Conservation (phyloP, 1,284 basidiomycete species). For the Moniliophthora roreri region DNA sequence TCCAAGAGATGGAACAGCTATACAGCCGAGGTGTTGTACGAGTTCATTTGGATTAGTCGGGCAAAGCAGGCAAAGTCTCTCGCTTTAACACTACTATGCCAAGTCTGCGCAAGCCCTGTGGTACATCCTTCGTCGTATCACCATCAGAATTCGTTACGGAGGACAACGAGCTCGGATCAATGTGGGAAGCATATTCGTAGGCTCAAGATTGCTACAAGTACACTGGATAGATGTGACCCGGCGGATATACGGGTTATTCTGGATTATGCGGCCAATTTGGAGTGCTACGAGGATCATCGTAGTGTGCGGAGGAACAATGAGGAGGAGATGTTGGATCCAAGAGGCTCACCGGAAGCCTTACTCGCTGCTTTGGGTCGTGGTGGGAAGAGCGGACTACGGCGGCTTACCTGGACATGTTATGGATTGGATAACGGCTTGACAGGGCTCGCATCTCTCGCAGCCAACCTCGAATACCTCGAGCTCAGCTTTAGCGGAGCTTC, state of each 20-base stretch:
- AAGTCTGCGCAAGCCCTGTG: slow-evolving; percentile 20
- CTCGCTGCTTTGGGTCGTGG: slow-evolving; percentile 44
- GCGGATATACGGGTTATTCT: slow-evolving; percentile 65
- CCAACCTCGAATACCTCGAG: slow-evolving; percentile 5
- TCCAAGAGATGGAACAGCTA: slow-evolving; percentile 54
- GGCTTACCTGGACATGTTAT: slow-evolving; percentile 9
- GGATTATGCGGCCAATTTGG: slow-evolving; percentile 56
- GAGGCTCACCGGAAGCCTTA: slow-evolving; percentile 51
- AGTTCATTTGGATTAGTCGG: slow-evolving; percentile 66
- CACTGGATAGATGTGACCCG: slow-evolving; percentile 63
- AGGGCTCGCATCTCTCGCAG: neutral
- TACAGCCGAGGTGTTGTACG: slow-evolving; percentile 55
- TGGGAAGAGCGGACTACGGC: neutral
- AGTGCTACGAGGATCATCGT: slow-evolving; percentile 61
- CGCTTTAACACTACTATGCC: slow-evolving; percentile 52
- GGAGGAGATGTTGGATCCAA: slow-evolving; percentile 42
- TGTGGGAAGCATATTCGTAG: slow-evolving; percentile 59
- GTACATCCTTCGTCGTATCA: neutral
- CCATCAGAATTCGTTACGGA: neutral
- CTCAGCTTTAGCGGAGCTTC: neutral
- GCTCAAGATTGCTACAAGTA: slow-evolving; percentile 69
- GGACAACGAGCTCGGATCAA: slow-evolving; percentile 23
- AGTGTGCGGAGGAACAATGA: slow-evolving; percentile 55
- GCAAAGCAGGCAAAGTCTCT: slow-evolving; percentile 57
- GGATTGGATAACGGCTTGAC: neutral